These are phyloP conservation scores for Leishmania amazonensis DNA, from an alignment of 208 protist genomes.

Conservation along the genomic window DNA sequence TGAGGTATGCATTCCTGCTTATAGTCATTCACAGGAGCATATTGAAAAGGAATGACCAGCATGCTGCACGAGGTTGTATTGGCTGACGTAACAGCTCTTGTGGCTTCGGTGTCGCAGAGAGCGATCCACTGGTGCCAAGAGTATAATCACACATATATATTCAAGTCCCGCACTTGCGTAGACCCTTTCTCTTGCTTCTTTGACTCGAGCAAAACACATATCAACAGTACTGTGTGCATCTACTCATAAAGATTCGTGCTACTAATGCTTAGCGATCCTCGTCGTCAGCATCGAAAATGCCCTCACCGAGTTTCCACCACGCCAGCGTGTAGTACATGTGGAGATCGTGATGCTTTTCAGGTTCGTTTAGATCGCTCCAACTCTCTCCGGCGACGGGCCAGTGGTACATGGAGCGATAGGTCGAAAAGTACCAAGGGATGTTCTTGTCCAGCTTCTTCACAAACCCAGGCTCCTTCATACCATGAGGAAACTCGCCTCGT, in stretches of 20 bases:
- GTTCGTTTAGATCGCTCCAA: slow-evolving; percentile 87
- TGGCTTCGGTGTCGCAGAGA: not conserved
- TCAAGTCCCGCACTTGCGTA: not conserved
- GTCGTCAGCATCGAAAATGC: slow-evolving; percentile 87
- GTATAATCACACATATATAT: not conserved
- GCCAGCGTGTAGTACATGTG: slow-evolving; percentile 93
- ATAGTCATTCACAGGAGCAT: not conserved
- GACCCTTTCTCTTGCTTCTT: no score
- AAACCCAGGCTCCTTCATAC: slow-evolving; percentile 90
- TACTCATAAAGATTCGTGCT: not conserved
- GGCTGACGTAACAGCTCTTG: not conserved
- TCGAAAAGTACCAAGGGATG: slow-evolving; percentile 93
- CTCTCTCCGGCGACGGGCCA: slow-evolving; percentile 88
- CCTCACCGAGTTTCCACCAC: slow-evolving; percentile 91
- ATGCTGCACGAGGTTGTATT: no score
- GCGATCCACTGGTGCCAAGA: no score
- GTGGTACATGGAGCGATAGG: slow-evolving; percentile 90
- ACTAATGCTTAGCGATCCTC: slow-evolving; percentile 46
- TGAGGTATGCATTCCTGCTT: not conserved
- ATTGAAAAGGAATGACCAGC: not conserved
- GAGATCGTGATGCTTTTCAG: slow-evolving; percentile 86
- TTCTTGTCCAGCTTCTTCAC: slow-evolving; percentile 91
- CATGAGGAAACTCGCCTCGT: slow-evolving; percentile 88
- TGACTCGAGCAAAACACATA: not conserved
- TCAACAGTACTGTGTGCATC: not conserved